phyloP scores from a whole-genome alignment of 1,284 basidiomycete species.

The Moniliella sp. region DNA sequence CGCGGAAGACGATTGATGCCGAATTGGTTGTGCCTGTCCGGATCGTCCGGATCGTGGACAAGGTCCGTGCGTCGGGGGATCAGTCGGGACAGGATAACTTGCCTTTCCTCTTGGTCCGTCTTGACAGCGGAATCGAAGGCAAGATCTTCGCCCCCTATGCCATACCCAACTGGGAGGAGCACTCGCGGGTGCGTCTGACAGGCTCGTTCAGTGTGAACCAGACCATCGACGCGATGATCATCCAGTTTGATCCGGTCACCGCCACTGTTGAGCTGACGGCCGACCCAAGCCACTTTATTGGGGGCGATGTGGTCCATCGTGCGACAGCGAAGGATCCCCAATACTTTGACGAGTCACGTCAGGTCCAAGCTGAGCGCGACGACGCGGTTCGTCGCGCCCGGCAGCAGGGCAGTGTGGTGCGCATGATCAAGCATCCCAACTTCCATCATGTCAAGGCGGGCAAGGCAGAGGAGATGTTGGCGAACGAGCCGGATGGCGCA shows the following conservation, averaged over 20 bases:
- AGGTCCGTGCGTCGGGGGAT: background rate
- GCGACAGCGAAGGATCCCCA: constrained; percentile 45
- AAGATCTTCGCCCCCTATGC: constrained; percentile 23
- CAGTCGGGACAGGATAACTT: background rate
- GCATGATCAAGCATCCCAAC: constrained; percentile 91
- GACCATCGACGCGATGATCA: constrained; percentile 59
- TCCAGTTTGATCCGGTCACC: constrained; percentile 46
- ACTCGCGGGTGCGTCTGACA: constrained; percentile 1
- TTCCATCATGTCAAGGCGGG: constrained; percentile 85
- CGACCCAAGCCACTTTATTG: constrained; percentile 47
- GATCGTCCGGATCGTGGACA: constrained; percentile 44
- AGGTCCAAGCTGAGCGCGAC: constrained; percentile 48
- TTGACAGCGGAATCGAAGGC: constrained; percentile 61
- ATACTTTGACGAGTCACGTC: constrained; percentile 49
- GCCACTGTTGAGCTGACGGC: constrained; percentile 60
- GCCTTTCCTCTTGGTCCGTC: constrained; percentile 43
- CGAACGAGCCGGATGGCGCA: constrained; percentile 56
- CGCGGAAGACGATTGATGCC: constrained; percentile 50
- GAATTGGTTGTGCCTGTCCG: constrained; percentile 63
- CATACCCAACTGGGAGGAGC: constrained; percentile 3
- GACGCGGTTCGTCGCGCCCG: constrained; percentile 48
- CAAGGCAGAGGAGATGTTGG: constrained; percentile 72
- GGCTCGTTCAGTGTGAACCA: constrained; percentile 40
- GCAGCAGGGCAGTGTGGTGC: constrained; percentile 39
- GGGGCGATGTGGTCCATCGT: constrained; percentile 48